These are phyloP conservation scores for Xerocomus brunneocitrinus DNA, from an alignment of 768 basidiomycete species.

Conservation along the genomic window DNA sequence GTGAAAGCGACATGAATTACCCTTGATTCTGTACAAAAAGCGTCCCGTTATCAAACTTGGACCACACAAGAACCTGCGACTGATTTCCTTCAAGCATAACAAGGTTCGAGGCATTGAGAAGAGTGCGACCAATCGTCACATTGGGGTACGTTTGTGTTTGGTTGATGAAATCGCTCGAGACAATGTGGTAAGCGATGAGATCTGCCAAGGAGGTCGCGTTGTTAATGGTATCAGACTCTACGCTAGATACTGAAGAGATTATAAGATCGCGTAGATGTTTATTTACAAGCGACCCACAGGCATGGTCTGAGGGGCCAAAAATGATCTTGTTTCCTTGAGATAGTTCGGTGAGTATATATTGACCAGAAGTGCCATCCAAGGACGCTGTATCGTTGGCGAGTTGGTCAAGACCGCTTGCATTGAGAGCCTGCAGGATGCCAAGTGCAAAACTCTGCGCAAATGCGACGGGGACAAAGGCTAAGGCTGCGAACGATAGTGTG, in stretches of 20 bases:
- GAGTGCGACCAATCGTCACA: constrained; percentile 59
- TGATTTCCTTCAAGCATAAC: constrained; percentile 56
- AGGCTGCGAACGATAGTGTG: constrained; percentile 3
- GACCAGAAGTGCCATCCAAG: constrained; percentile 45
- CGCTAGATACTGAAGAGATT: constrained; percentile 3
- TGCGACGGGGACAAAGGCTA: constrained; percentile 25
- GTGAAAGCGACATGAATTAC: constrained; percentile 25
- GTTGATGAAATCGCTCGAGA: constrained; percentile 47
- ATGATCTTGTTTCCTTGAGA: constrained; percentile 44
- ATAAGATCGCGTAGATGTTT: not conserved
- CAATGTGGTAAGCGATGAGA: constrained; percentile 53
- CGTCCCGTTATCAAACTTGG: constrained; percentile 33
- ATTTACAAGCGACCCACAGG: constrained; percentile 38
- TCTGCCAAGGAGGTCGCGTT: constrained; percentile 40
- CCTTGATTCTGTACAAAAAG: constrained; percentile 47
- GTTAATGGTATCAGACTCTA: constrained; percentile 12
- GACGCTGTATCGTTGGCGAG: constrained; percentile 37
- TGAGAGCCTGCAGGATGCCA: constrained; percentile 37
- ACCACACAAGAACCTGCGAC: constrained; percentile 53
- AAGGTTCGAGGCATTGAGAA: constrained; percentile 46
- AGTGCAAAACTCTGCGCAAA: constrained; percentile 31
- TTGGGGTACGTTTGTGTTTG: constrained; percentile 46
- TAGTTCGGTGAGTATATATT: constrained; percentile 40
- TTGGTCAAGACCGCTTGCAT: constrained; percentile 36
- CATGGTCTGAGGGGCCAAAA: constrained; percentile 54